These are phyloP conservation scores for Jackrogersella multiformis DNA, from an alignment of 495 filamentous ascomycete genomes.

Conservation along the genomic window DNA sequence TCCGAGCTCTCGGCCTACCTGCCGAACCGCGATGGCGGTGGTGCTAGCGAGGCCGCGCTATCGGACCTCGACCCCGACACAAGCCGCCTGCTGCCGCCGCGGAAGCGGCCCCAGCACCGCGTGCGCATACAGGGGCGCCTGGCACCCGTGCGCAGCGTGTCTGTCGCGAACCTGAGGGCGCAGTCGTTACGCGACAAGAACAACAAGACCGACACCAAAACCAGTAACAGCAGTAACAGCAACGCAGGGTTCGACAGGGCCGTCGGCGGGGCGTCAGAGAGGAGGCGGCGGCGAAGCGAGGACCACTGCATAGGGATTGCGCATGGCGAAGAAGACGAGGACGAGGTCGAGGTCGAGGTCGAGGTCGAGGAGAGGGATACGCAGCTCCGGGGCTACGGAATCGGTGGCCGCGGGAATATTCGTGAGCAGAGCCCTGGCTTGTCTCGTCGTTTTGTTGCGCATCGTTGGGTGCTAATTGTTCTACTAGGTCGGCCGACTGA, in stretches of 20 bases:
- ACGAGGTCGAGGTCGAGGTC: constrained; percentile 8
- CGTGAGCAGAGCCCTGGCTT: constrained; percentile 31
- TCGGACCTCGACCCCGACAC: constrained; percentile 55
- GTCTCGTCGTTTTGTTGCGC: not conserved
- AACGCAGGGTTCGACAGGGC: constrained; percentile 30
- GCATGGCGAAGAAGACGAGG: not conserved
- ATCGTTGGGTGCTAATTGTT: constrained; percentile 5
- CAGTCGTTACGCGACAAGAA: not conserved
- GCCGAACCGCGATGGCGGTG: constrained; percentile 54
- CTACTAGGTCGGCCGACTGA: constrained; percentile 37
- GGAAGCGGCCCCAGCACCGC: constrained; percentile 40
- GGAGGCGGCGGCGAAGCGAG: constrained; percentile 22
- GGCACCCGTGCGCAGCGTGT: constrained; percentile 48
- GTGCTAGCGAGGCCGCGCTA: constrained; percentile 48
- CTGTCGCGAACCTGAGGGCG: constrained; percentile 36
- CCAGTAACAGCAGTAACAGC: too few relatives aligned
- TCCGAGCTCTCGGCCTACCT: constrained; percentile 58
- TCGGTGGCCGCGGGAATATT: constrained; percentile 53
- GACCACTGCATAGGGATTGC: too few relatives aligned
- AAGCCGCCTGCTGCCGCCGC: constrained; percentile 48
- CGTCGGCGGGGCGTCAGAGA: constrained; percentile 15
- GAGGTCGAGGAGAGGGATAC: constrained; percentile 42
- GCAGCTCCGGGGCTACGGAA: constrained; percentile 52
- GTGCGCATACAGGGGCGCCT: constrained; percentile 52
- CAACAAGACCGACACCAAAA: too few relatives aligned